Conservation (phyloP, 345 rosid genomes). For the Melaleuca quinquenervia region DNA sequence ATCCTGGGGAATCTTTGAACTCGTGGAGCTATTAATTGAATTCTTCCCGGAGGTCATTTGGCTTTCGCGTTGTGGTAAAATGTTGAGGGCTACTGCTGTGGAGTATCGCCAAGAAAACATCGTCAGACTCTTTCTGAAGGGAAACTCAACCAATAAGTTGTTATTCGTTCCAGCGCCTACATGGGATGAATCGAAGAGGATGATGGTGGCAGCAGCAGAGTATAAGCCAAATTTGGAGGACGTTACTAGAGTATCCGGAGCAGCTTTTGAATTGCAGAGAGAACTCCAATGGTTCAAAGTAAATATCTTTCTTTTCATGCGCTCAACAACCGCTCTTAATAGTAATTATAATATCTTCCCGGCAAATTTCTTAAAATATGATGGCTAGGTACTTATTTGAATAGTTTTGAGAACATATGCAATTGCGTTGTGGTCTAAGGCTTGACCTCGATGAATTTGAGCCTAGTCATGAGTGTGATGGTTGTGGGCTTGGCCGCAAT, state of each 20-base stretch:
- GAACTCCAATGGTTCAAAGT: conserved; percentile 1
- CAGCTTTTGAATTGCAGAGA: neutral
- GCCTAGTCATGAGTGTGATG: too few relatives aligned
- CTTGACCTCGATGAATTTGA: too few relatives aligned
- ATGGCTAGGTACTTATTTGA: neutral
- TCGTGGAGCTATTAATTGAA: neutral
- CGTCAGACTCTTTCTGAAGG: neutral
- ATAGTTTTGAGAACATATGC: too few relatives aligned
- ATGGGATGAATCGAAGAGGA: neutral
- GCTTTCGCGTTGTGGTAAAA: neutral
- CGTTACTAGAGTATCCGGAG: neutral
- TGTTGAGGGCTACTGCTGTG: neutral
- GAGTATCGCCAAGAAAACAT: neutral
- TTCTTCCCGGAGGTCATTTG: neutral
- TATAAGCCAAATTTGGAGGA: neutral
- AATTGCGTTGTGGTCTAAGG: too few relatives aligned
- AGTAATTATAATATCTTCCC: too few relatives aligned
- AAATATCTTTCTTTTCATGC: neutral
- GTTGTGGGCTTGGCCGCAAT: too few relatives aligned
- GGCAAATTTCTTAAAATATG: neutral
- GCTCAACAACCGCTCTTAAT: too few relatives aligned
- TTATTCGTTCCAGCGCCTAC: neutral
- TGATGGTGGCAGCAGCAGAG: neutral
- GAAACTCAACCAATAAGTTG: neutral
- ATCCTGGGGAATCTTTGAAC: neutral